Conservation (phyloP, 768 basidiomycete genomes). For the Porpolomopsis calyptriformis region DNA sequence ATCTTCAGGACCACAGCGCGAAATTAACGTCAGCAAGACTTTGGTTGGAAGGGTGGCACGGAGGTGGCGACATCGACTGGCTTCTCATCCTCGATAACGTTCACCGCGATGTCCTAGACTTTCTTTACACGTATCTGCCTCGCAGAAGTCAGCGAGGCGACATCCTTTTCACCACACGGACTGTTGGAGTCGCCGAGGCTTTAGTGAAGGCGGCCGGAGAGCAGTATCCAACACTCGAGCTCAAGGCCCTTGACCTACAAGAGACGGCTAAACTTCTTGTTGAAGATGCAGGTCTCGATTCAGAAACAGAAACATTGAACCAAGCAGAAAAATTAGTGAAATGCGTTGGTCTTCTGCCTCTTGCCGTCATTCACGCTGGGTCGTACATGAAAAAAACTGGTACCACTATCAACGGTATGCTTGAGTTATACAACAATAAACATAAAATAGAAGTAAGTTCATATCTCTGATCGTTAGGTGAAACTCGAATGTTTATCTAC, state of each 20-base stretch:
- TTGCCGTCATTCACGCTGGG: background rate
- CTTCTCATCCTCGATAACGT: background rate
- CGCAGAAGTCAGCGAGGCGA: background rate
- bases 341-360: background rate
- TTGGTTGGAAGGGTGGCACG: background rate
- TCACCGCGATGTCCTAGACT: background rate
- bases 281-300: background rate
- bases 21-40: background rate
- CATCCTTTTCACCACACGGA: background rate
- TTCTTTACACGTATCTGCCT: background rate
- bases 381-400: background rate
- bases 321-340: background rate
- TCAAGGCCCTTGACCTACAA: background rate
- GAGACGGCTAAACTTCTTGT: background rate
- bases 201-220: background rate
- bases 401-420: background rate
- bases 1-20: background rate
- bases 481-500: background rate
- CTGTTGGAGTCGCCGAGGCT: background rate
- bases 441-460: background rate
- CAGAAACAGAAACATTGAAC: background rate
- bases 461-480: background rate
- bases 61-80: background rate
- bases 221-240: background rate
- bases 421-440: background rate